Evolutionary conservation across 2,329 filamentous ascomycete genomes (phyloP).

Genomic region (Ilyonectria robusta): DNA sequence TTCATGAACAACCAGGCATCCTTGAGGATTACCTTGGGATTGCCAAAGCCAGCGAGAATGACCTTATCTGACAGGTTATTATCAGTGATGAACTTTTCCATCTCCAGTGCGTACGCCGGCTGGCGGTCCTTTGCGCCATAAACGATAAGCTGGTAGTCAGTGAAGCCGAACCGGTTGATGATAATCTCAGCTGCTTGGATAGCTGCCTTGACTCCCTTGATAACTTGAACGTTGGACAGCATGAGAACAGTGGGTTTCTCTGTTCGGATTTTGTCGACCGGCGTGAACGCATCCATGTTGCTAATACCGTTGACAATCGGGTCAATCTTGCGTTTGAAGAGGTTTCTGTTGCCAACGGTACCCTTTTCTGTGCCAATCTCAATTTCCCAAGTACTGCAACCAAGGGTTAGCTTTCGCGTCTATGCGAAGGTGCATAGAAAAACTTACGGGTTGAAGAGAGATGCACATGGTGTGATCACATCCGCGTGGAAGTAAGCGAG

Average conservation of each 20-base stretch:
- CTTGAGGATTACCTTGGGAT: conserved; percentile 36
- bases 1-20: conserved; percentile 42
- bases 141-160: conserved; percentile 36
- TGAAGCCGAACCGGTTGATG: conserved; percentile 35
- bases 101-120: conserved; percentile 35
- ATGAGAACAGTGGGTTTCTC: conserved; percentile 38
- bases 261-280: conserved; percentile 37
- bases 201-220: conserved; percentile 39
- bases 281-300: conserved; percentile 35
- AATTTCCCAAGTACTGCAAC: conserved; percentile 34
- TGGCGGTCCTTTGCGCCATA: conserved; percentile 40
- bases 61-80: conserved; percentile 28
- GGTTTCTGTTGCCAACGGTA: conserved; percentile 28
- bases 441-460: conserved; percentile 39
- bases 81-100: conserved; percentile 39
- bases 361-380: conserved; percentile 38
- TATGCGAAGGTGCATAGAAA: no score
- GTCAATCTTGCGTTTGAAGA: conserved; percentile 38
- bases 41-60: conserved; percentile 36
- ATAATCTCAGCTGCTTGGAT: conserved; percentile 38
- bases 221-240: conserved; percentile 39
- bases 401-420: not conserved
- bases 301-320: conserved; percentile 41
- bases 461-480: conserved; percentile 39
- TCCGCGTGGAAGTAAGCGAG: conserved; percentile 41